phyloP scores from a whole-genome alignment of 2,329 filamentous ascomycete species.

The Curvularia eragrostidis region DNA sequence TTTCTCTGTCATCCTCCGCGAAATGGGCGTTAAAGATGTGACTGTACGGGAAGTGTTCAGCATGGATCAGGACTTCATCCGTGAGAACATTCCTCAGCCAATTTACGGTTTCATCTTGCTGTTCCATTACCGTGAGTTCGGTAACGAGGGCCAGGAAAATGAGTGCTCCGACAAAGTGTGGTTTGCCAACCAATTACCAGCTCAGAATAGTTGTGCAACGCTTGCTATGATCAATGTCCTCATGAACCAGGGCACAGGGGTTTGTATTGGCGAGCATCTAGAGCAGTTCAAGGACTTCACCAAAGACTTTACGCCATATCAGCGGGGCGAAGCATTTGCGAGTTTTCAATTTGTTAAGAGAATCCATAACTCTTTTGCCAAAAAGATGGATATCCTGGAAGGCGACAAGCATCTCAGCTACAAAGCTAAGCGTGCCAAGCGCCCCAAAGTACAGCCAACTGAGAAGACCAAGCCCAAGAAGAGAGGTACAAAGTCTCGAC shows the following conservation, averaged over 20 bases:
- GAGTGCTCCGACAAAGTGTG: conserved; percentile 73
- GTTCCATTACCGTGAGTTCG: conserved; percentile 70
- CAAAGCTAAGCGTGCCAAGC: conserved; percentile 56
- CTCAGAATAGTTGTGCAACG: conserved; percentile 83
- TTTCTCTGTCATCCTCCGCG: conserved; percentile 83
- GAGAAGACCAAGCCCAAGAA: conserved; percentile 42
- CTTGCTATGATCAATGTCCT: conserved; percentile 91
- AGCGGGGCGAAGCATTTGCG: conserved; percentile 77
- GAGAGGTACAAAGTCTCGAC: conserved; percentile 50
- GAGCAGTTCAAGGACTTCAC: conserved; percentile 76
- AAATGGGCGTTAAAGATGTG: conserved; percentile 76
- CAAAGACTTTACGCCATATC: conserved; percentile 68
- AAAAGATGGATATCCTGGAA: conserved; percentile 66
- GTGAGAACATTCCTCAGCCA: conserved; percentile 35
- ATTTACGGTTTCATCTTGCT: conserved; percentile 88
- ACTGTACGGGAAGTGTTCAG: conserved; percentile 78
- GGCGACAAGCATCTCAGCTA: conserved; percentile 75
- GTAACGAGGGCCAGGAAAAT: conserved; percentile 57
- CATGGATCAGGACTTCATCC: conserved; percentile 61
- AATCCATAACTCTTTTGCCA: conserved; percentile 87
- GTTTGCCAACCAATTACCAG: conserved; percentile 86
- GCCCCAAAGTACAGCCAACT: conserved; percentile 23
- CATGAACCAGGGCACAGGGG: conserved; percentile 71
- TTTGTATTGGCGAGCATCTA: conserved; percentile 73
- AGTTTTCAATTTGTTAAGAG: conserved; percentile 77